These are phyloP conservation scores for Gossypium longicalyx DNA, from an alignment of 345 rosid species.

Conservation along the genomic window DNA sequence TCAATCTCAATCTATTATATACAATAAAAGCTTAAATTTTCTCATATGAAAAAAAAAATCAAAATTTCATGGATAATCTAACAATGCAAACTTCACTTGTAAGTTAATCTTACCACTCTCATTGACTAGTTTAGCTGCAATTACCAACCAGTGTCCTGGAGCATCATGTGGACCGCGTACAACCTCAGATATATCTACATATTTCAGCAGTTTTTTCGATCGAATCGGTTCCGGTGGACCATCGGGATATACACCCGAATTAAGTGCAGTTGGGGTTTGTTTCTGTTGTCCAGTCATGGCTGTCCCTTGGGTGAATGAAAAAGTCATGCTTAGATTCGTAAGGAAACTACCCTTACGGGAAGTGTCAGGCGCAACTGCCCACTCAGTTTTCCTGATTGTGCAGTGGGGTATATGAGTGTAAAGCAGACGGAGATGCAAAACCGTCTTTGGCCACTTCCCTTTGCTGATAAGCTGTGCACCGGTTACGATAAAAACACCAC, in stretches of 20 bases:
- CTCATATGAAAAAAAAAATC: not conserved
- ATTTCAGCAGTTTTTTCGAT: slow-evolving; percentile 48
- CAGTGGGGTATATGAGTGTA: slow-evolving; percentile 53
- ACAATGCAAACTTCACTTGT: slow-evolving; percentile 58
- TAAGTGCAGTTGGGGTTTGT: slow-evolving; percentile 43
- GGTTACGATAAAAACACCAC: slow-evolving; percentile 56
- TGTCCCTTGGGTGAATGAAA: slow-evolving; percentile 41
- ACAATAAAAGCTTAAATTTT: not conserved
- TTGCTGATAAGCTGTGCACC: slow-evolving; percentile 63
- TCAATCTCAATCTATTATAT: not conserved
- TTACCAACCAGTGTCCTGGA: slow-evolving; percentile 72
- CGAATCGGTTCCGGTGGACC: slow-evolving; percentile 52
- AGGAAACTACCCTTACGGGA: slow-evolving; percentile 42
- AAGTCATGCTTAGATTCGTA: slow-evolving; percentile 59
- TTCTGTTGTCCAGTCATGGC: slow-evolving; percentile 34
- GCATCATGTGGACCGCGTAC: slow-evolving; percentile 58
- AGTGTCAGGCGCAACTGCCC: slow-evolving; percentile 49
- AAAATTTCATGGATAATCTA: slow-evolving; percentile 38
- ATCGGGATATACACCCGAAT: slow-evolving; percentile 61
- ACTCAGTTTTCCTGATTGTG: slow-evolving; percentile 44
- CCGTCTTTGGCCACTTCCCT: slow-evolving; percentile 61
- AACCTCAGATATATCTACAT: slow-evolving; percentile 56
- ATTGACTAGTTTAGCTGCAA: slow-evolving; percentile 52
- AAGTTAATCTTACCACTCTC: slow-evolving; percentile 64
- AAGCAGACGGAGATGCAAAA: slow-evolving; percentile 57